Evolutionary conservation across 1,139 yeast species (phyloP), one percentile per base, ranked within the genome.

Genomic region (Sugiyamaella pinicola): DNA sequence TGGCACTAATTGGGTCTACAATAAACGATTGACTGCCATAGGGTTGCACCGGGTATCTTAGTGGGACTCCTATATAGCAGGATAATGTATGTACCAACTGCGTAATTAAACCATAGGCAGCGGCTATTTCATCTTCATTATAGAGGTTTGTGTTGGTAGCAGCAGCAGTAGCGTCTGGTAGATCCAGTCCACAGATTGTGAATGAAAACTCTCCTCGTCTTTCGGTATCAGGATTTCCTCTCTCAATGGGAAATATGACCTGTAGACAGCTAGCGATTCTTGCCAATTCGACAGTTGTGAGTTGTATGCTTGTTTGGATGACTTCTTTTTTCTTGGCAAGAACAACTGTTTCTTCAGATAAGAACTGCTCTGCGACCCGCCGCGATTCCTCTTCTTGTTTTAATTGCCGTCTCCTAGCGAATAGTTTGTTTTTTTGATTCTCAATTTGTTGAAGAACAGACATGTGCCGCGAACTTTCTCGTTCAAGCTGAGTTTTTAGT

Each of bases 1-100:
- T 72, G 19, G 69, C 67, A 29, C 80, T 74, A 13, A 80, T 74
- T 2, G 79, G 78, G 61, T 81, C 85, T 42, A 72, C 63, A 26
- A 81, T 73, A 57, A 75, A 78, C 0, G 83, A 77, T 37, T 74
- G 76, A 13, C 81, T 75, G 2, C 85, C 84, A 53, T 71, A 70
- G 10, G 77, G 75, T 44, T 73, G 74, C 2, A 80, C 67, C 1
- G 83, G 83, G 57, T 80, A 81, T 46, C 82, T 69, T 46, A 81
- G 63, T 1, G 82, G 77, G 1, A 79, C 70, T 9, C 70, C 70
- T 45, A 81, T 62, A 56, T 79, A 77, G 31, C 64, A 63, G 1
- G 83, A 71, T 3, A 81, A 62, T 9, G 74, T 56, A 10, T 65
- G 64, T 2, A 79, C 70, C 4, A 81, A 64, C 34, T 79, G 79